Percentiles rank a stretch among this genome's conserved stretches.
phyloP scores from a whole-genome alignment of 352 stramenopile species.

The Phytopythium montanum region DNA sequence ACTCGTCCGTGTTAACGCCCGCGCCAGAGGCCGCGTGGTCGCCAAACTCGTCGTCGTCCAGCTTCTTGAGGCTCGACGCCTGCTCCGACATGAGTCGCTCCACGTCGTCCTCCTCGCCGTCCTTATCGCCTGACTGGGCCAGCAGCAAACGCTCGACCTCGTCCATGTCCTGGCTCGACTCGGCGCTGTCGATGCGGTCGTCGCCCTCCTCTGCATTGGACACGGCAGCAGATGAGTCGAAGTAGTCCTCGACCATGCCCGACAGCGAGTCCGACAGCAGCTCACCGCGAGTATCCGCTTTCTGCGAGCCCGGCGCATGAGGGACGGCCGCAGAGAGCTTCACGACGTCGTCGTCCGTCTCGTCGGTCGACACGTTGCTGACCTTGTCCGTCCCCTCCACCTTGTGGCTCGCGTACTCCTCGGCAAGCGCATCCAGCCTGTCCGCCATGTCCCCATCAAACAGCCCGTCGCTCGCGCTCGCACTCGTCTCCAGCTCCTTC shows the following conservation, averaged over 20 bases:
- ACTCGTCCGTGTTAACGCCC: conserved; percentile 38
- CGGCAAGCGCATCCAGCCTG: conserved; percentile 2
- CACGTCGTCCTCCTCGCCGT: conserved; percentile 23
- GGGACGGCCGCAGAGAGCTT: not conserved
- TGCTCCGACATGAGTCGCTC: conserved; percentile 22
- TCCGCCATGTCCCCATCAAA: conserved; percentile 4
- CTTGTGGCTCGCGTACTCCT: conserved; percentile 4
- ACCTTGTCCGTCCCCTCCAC: conserved; percentile 22
- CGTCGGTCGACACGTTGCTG: conserved; percentile 21
- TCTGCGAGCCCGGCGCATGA: not conserved
- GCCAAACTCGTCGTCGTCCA: conserved; percentile 12
- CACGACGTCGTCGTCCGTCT: conserved; percentile 9
- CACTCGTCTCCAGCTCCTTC: not conserved
- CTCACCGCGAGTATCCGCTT: not conserved
- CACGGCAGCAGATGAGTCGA: not conserved
- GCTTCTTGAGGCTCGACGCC: conserved; percentile 25
- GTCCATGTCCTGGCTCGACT: conserved; percentile 16
- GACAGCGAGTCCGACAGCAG: not conserved
- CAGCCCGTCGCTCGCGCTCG: not conserved
- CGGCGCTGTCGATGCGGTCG: not conserved
- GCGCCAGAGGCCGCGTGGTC: conserved; percentile 9
- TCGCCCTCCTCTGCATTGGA: not conserved
- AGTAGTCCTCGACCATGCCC: conserved; percentile 6
- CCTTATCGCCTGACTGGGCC: conserved; percentile 14
- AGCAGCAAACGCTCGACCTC: conserved; percentile 11